Evolutionary conservation across 1,139 yeast genomes (phyloP).

Genomic region (Arxiozyma heterogenica): DNA sequence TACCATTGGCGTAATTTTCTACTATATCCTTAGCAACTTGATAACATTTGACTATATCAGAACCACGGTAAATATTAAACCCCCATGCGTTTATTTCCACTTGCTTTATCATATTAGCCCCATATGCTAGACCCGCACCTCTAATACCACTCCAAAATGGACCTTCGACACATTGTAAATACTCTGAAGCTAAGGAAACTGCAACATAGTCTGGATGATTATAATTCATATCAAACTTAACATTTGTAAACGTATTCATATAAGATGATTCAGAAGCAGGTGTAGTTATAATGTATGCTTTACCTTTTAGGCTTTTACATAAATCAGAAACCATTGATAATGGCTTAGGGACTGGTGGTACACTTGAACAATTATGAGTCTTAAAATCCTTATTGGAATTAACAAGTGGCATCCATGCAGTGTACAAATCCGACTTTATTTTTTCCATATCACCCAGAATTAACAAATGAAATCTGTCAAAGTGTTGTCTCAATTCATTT

Average conservation of each 20-base stretch:
- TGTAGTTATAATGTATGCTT: constrained; percentile 59
- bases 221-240: constrained; percentile 50
- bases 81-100: constrained; percentile 61
- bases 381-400: constrained; percentile 7
- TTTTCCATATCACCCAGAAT: constrained; percentile 58
- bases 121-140: constrained; percentile 93
- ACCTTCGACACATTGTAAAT: constrained; percentile 83
- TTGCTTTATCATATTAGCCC: constrained; percentile 54
- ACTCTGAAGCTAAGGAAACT: constrained; percentile 65
- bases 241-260: constrained; percentile 49
- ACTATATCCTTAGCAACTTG: constrained; percentile 59
- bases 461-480: constrained; percentile 57
- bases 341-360: constrained; percentile 44
- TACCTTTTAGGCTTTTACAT: constrained; percentile 45
- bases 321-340: constrained; percentile 45
- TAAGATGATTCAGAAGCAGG: constrained; percentile 89
- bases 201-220: constrained; percentile 59
- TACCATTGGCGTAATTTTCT: constrained; percentile 49
- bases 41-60: constrained; percentile 72
- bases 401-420: constrained; percentile 48
- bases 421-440: constrained; percentile 20
- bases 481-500: constrained; percentile 42
- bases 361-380: neutral
- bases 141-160: constrained; percentile 96
- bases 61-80: constrained; percentile 69